Conservation (phyloP, 2,329 filamentous ascomycete genomes). For the Penicillium sumatraense region DNA sequence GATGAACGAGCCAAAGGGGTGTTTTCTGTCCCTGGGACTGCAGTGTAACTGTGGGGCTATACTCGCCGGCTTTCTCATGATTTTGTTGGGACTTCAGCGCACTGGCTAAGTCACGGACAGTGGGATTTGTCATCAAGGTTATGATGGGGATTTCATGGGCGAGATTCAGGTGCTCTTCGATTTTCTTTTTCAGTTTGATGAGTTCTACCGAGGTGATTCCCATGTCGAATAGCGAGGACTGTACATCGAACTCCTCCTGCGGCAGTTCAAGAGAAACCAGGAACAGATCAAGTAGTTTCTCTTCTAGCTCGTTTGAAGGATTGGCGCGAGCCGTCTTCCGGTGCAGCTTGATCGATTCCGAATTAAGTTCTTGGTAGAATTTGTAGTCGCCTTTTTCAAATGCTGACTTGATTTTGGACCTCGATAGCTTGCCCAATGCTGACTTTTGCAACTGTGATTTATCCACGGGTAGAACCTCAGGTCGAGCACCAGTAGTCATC, state of each 20-base stretch:
- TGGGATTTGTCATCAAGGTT: slow-evolving; percentile 36
- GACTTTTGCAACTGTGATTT: slow-evolving; percentile 12
- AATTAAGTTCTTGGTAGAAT: slow-evolving; percentile 13
- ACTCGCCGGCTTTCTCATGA: neutral
- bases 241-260: slow-evolving; percentile 17
- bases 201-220: slow-evolving; percentile 46
- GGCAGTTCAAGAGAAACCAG: slow-evolving; percentile 7
- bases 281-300: slow-evolving; percentile 9
- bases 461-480: slow-evolving; percentile 17
- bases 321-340: neutral
- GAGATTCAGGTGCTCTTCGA: slow-evolving; percentile 35
- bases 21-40: slow-evolving; percentile 29
- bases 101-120: slow-evolving; percentile 31
- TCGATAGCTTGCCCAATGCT: slow-evolving; percentile 22
- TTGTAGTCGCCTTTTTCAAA: slow-evolving; percentile 50
- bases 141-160: slow-evolving; percentile 43
- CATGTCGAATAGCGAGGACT: slow-evolving; percentile 30
- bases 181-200: slow-evolving; percentile 43
- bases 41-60: neutral
- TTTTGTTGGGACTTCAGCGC: slow-evolving; percentile 24
- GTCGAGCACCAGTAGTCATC: neutral
- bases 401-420: slow-evolving; percentile 23
- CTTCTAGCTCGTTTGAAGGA: slow-evolving; percentile 12
- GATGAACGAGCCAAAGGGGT: slow-evolving; percentile 43
- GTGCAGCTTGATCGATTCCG: neutral